Evolutionary conservation across 2,329 filamentous ascomycete genomes (phyloP), one percentile per base, ranked within the genome.

Genomic region (Tolypocladium cylindrosporum): DNA sequence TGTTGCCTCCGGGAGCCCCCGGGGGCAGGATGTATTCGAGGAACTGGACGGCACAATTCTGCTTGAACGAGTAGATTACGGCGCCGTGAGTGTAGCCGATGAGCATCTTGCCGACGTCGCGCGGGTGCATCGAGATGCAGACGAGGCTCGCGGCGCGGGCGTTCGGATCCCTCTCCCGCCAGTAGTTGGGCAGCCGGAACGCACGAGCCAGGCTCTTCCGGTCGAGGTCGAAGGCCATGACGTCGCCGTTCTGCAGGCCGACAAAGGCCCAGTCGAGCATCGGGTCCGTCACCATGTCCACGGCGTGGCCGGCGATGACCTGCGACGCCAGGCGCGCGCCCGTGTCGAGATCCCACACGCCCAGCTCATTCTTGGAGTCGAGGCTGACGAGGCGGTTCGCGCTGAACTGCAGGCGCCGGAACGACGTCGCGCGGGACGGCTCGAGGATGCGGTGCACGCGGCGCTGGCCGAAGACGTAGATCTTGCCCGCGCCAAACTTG

Each of bases 241-340:
- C 79, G 59, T 97, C 92, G 60, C 93, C 91, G 67, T 82, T 89
- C 62, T 89, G 85, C 61, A 91, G 76, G 14, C 91, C 94, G 51
- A 97, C 77, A 61, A 99, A 88, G 42, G 88, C 91, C 85, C 95
- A 99, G 71, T 99, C 94, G 60, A 99, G 79, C 75, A 90, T 90
- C 0, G 93, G 91, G 69, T 99, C 94, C 9, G 89, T 91, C 58
- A 88, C 80, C 66, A 97, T 70, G 39, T 84, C 82, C 16, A 84
- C 86, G 24, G 92, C 89, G 54, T 85, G 81, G 7, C 90, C 91
- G 0, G 91, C 89, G 11, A 91, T 87, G 4, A 89, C 84, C 68
- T 91, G 88, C 40, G 84, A 85, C 34, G 85, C 83, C 43, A 91
- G 64, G 57, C 87, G 79, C 57, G 78, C 79, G 64, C 86, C 88